Evolutionary conservation across 2,329 filamentous ascomycete species (phyloP), one percentile per base, ranked within the genome.

Genomic region (Sordariomycetes sp.): DNA sequence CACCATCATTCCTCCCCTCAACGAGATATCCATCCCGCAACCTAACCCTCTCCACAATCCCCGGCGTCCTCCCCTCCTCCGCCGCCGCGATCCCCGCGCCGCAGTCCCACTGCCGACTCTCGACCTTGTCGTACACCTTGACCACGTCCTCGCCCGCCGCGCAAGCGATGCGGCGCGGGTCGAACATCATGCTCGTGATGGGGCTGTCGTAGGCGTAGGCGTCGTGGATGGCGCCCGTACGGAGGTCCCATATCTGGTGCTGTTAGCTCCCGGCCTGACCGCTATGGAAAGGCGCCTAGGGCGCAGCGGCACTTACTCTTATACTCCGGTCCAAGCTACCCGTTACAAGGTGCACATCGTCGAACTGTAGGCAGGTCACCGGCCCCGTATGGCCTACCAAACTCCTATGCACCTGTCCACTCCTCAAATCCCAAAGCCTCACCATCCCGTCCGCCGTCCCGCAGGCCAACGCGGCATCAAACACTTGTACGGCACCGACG

Each of bases 371-470:
- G 67, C 89, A 90, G 3, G 94, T 97, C 58, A 99, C 90, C 0
- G 94, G 89, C 0, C 91, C 93, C 0, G 94, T 99, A 68, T 99
- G 94, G 2, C 94, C 94, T 11, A 99, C 92, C 6, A 99, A 77
- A 71, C 91, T 97, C 59, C 94, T 83, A 72, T 97, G 92, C n/a
- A 99, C 94, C 72, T 97, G 93, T 1, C 94, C 94, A 69, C 90
- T 96, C 63, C 94, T 83, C 65, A 99, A 75, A 84, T 99, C 94
- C 94, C 94, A 99, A 37, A 99, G 75, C 60, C 94, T 81, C 48
- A 99, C 92, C 90, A 97, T 95, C 50, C 94, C 94, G 68, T 99
- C 94, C 0, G 94, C 94, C 14, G 94, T 99, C 64, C 94, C 94
- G 69, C 94, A 97, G 11, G 94, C 94, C 61, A 99, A 79, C 14